Percentiles rank a stretch among this genome's conserved stretches.
Evolutionary conservation across 306 rosid genomes (phyloP).

Genomic region (Cucurbita pepo): DNA sequence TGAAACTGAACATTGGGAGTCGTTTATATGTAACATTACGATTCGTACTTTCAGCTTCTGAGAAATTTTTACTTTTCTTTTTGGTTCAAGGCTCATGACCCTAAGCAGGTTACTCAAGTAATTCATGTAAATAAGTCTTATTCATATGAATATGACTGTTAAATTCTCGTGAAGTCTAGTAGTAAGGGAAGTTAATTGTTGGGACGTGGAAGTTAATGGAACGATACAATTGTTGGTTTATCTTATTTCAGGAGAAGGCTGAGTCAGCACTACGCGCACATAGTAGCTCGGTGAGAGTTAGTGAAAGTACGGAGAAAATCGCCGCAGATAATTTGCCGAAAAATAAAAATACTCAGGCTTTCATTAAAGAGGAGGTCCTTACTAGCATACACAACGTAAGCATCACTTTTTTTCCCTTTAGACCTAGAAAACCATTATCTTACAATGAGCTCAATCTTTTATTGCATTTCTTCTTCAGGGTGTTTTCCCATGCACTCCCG

Average conservation of each 20-base stretch:
- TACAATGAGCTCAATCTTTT: constrained; percentile 11
- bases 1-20: neutral
- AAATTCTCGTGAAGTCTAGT: neutral
- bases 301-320: constrained; percentile 26
- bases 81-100: neutral
- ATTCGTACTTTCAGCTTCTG: constrained; percentile 1
- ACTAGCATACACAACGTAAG: constrained; percentile 62
- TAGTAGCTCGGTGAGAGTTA: constrained; percentile 73
- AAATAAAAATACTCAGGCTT: constrained; percentile 45
- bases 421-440: neutral
- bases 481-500: constrained; percentile 64
- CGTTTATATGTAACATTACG: neutral
- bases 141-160: neutral
- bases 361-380: constrained; percentile 65
- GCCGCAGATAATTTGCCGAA: constrained; percentile 37
- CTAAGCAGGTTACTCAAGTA: neutral
- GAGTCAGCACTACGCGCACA: constrained; percentile 94
- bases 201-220: neutral
- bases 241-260: constrained; percentile 56
- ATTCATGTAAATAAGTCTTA: neutral
- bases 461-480: constrained; percentile 35
- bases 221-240: neutral
- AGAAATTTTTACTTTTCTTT: neutral
- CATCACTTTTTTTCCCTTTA: neutral
- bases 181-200: neutral